Conservation (phyloP, 495 filamentous ascomycete species). For the Parmelia sp. region DNA sequence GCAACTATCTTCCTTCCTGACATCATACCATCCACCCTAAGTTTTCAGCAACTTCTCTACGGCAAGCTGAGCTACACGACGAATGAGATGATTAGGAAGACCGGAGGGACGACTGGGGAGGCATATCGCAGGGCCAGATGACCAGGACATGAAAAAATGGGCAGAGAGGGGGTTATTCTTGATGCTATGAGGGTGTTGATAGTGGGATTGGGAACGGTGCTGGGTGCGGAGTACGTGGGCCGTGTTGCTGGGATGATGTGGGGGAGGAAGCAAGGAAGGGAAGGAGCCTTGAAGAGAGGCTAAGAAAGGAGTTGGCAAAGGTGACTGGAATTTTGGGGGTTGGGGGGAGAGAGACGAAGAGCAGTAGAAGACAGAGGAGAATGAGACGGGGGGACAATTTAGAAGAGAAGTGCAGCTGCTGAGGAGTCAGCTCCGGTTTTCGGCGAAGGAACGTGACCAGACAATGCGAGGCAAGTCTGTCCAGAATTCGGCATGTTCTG, state of each 20-base stretch:
- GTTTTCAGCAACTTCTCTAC: not conserved
- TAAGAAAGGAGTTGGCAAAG: too few species aligned
- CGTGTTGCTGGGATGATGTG: not conserved
- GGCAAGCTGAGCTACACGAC: not conserved
- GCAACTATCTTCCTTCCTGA: not conserved
- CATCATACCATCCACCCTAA: not conserved
- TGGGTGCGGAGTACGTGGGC: not conserved
- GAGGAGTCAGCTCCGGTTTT: not conserved
- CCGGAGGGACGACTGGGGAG: not conserved
- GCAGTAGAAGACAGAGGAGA: too few species aligned
- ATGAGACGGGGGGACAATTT: not conserved
- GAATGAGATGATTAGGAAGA: not conserved
- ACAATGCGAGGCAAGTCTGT: too few species aligned
- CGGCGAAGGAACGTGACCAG: not conserved
- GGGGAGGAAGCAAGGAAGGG: too few species aligned
- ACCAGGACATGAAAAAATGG: not conserved
- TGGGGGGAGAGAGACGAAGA: too few species aligned
- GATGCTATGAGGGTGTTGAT: not conserved
- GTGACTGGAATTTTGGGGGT: too few species aligned
- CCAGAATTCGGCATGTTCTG: too few species aligned
- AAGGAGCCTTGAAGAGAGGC: not conserved
- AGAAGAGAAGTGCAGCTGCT: not conserved
- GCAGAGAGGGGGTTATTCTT: too few species aligned
- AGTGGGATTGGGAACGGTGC: not conserved
- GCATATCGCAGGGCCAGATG: not conserved